Evolutionary conservation across 2,329 filamentous ascomycete genomes (phyloP), one percentile per base, ranked within the genome.

Genomic region (Neospermospora avenae): DNA sequence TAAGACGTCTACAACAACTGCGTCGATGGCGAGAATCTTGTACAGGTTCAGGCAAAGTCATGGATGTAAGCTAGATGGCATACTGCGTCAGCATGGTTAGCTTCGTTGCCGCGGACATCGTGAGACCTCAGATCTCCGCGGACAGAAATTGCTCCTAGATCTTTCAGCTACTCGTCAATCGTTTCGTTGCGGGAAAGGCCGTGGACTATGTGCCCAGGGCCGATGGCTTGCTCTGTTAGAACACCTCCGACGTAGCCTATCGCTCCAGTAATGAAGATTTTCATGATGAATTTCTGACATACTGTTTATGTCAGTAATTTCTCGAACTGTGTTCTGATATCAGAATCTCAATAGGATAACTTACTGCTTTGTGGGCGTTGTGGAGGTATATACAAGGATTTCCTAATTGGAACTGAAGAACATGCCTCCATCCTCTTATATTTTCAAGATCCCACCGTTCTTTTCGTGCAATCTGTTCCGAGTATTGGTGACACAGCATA

Each of bases 181-280:
- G 64, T 28, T 11, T 73, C 69, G 41, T 65, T 72, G 51, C 78
- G 76, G 3, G 77, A 77, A 2, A 80, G 74, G 4, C 73, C 77
- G 54, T 69, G 68, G 18, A 81, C 76, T 7, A 66, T 59, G 66
- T 80, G 76, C 59, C 77, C 76, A 5, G 73, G 61, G 16, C 68
- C 62, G 35, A 78, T 61, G 58, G 77, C 76, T 28, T 72, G 63
- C 42, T 72, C 65, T 37, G 70, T 72, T 18, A 80, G 59, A n/a
- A 67, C 67, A 3, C 67, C 66, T 58, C 76, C 77, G 37, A 78
- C 64, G 64, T 74, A 77, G 34, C 76, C 76, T 53, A 64, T 74
- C 11, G 71, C 76, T 2, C 76, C 76, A 41, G 76, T 78, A 5
- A 78, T 71, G 69, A 78, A 78, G 59, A 75, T 66, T 49, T 64